Percentiles rank a stretch among this genome's conserved stretches.
These are phyloP conservation scores for Begonia peltatifolia DNA, from an alignment of 306 rosid genomes.

Conservation along the genomic window DNA sequence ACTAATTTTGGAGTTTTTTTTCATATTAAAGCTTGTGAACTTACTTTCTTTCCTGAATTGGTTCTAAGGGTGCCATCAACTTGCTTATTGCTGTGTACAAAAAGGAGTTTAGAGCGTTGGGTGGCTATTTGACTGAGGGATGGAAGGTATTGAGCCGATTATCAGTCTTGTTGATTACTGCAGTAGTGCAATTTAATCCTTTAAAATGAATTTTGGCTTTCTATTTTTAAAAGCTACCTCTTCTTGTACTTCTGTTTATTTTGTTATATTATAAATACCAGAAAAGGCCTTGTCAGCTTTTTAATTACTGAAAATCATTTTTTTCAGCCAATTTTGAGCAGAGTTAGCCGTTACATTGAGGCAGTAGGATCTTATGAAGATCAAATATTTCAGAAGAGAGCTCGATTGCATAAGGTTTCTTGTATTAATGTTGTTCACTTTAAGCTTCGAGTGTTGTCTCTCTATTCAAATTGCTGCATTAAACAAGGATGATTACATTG, in stretches of 20 bases:
- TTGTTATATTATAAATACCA: too few relatives aligned
- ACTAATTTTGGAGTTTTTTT: too few relatives aligned
- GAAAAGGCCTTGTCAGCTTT: neutral
- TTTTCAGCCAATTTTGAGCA: slow-evolving; percentile 57
- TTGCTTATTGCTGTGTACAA: slow-evolving; percentile 84
- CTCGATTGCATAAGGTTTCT: slow-evolving; percentile 69
- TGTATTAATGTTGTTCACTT: neutral
- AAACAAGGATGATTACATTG: neutral
- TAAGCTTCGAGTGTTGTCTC: slow-evolving; percentile 1
- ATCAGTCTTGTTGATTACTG: neutral
- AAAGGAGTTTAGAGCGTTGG: slow-evolving; percentile 56
- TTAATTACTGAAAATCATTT: neutral
- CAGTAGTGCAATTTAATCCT: neutral
- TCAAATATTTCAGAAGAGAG: slow-evolving; percentile 83
- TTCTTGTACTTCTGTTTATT: too few relatives aligned
- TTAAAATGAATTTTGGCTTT: neutral
- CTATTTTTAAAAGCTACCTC: too few relatives aligned
- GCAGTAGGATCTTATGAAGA: slow-evolving; percentile 90
- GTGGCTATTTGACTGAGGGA: slow-evolving; percentile 85
- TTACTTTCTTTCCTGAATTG: neutral
- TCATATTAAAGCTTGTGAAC: neutral
- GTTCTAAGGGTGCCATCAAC: slow-evolving; percentile 76
- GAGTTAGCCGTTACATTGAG: slow-evolving; percentile 85
- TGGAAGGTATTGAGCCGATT: slow-evolving; percentile 42
- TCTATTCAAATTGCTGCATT: too few relatives aligned